phyloP scores from a whole-genome alignment of 2,329 filamentous ascomycete genomes.

The Albophoma yamanashiensis region DNA sequence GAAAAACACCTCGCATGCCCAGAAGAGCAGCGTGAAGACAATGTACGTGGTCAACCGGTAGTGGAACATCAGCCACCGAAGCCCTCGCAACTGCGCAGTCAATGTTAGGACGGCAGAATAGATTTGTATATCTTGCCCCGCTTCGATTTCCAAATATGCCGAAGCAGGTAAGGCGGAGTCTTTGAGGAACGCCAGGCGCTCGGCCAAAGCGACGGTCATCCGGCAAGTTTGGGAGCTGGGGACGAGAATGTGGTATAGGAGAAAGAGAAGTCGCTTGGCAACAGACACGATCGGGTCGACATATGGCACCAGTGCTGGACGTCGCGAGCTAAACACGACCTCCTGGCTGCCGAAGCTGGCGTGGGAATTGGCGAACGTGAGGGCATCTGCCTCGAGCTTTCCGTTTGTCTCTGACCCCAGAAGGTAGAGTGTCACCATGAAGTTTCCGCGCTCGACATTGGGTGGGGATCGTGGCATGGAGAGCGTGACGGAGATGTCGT shows the following conservation, averaged over 20 bases:
- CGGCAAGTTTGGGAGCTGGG: slow-evolving; percentile 52
- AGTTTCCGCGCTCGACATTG: slow-evolving; percentile 76
- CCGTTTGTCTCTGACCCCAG: slow-evolving; percentile 32
- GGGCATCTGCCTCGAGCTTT: slow-evolving; percentile 14
- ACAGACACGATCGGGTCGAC: slow-evolving; percentile 56
- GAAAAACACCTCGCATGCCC: slow-evolving; percentile 61
- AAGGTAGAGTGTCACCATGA: slow-evolving; percentile 80
- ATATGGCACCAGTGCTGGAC: slow-evolving; percentile 74
- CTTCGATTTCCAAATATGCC: slow-evolving; percentile 55
- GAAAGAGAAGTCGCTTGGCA: slow-evolving; percentile 47
- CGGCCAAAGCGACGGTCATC: slow-evolving; percentile 61
- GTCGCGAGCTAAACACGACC: slow-evolving; percentile 52
- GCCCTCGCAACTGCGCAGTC: slow-evolving; percentile 62
- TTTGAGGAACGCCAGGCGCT: slow-evolving; percentile 53
- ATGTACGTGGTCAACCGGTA: slow-evolving; percentile 62
- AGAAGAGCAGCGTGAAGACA: slow-evolving; percentile 62
- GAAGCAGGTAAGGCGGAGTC: slow-evolving; percentile 29
- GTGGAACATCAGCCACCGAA: slow-evolving; percentile 81
- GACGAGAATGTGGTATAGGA: slow-evolving; percentile 61
- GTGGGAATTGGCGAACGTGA: slow-evolving; percentile 17
- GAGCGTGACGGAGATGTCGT: slow-evolving; percentile 71
- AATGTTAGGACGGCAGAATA: slow-evolving; percentile 62
- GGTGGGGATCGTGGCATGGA: slow-evolving; percentile 65
- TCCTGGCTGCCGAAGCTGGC: slow-evolving; percentile 22
- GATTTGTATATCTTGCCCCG: slow-evolving; percentile 60